Evolutionary conservation across 1,284 basidiomycete species (phyloP), one percentile per base, ranked within the genome.

Genomic region (Neolentinus lepideus): DNA sequence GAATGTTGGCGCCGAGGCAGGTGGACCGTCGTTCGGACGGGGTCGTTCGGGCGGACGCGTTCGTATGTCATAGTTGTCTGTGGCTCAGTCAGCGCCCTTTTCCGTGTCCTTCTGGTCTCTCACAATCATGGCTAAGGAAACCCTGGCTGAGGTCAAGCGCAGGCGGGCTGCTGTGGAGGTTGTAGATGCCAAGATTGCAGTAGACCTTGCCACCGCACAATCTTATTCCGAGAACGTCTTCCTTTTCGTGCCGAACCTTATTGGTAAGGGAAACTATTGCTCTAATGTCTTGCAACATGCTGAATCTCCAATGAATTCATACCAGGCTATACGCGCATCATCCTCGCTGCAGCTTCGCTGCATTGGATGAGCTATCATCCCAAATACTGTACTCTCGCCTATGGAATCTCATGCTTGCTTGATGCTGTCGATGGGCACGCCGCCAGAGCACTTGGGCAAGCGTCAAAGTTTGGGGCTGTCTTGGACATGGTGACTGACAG

Each of bases 401-500:
- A 99, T 71, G 83, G 85, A 59, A 73, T 98, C 56, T 97, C 94
- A n/a, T 94, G 91, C 68, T 78, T 99, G 43, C 78, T 99, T 60
- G 97, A 99, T 67, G 97, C 93, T 16, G 89, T 95, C 50, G 97
- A 99, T 65, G 97, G 97, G 2, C 86, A 90, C 68, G 95, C 91
- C 3, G 97, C 97, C n/a, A 81, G 97, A 56, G 83, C 83, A 2
- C 74, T 98, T 33, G 85, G 85, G 6, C 96, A 99, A 72, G 86
- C 92, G 19, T 94, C 91, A 57, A 96, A 96, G 73, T 98, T 99
- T 70, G 97, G 97, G 38, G 95, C 94, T 2, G 96, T 99, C 38
- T 75, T 99, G 64, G 97, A 99, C 72, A 99, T 99, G 97, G 96
- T 99, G 55, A 99, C 97, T n/a, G 96, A 99, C 71, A 80, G 96